Evolutionary conservation across 225 moss, liverwort and hornwort genomes (phyloP).

Genomic region (Antitrichia curtipendula): DNA sequence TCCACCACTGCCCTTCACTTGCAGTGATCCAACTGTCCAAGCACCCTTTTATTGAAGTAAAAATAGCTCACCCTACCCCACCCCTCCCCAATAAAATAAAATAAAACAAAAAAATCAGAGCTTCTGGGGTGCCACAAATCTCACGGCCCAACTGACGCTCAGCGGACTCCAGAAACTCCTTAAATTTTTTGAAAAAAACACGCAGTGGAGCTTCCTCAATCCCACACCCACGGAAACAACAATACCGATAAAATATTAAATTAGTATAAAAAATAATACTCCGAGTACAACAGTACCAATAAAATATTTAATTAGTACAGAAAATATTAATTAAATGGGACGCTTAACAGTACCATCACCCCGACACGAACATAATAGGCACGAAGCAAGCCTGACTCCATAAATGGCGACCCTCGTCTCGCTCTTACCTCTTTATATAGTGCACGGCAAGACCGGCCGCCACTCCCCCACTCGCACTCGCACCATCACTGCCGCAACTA

Average conservation of each 20-base stretch:
- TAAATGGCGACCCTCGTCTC: neutral
- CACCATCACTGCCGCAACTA: neutral
- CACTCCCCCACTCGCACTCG: neutral
- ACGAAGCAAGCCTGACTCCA: neutral
- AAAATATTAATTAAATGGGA: neutral
- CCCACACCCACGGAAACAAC: neutral
- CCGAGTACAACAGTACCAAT: neutral
- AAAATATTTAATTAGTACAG: neutral
- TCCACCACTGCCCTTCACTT: neutral
- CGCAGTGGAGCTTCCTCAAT: neutral
- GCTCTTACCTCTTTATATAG: neutral
- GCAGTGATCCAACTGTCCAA: neutral
- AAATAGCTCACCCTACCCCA: neutral
- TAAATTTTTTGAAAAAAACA: neutral
- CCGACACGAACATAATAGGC: neutral
- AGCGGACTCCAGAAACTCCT: neutral
- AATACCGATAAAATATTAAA: neutral
- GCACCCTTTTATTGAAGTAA: too few relatives aligned
- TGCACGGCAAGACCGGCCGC: slow-evolving; percentile 10
- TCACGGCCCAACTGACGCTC: neutral
- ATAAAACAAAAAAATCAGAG: neutral
- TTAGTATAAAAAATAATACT: neutral
- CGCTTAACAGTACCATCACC: neutral
- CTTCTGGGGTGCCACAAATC: neutral
- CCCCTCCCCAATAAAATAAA: neutral